Base-by-base conservation (phyloP, 1,284 basidiomycete species). In the Ustilago hordei region DNA sequence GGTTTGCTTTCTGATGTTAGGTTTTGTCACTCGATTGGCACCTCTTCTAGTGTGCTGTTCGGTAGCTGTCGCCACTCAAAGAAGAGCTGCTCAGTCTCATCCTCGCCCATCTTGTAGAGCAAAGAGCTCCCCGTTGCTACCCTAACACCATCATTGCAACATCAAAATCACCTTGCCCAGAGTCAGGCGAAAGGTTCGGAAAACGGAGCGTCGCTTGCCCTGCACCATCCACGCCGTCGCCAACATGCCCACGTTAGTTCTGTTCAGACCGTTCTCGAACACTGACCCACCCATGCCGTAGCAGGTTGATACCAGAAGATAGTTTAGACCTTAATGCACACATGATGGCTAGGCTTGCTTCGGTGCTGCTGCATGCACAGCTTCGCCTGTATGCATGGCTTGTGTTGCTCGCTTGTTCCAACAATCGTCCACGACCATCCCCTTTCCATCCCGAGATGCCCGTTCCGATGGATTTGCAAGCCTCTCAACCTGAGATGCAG, bases 321-420 rank as follows among this genome's bases (percentile, higher is more conserved):
- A 28, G 23, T 28, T 28, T 28, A 28, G 3, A 28, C 23, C 23
- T 28, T 28, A 28, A 28, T 28, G 23, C 23, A 28, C 23, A 28
- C 23, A 28, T 0, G 23, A 28, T 28, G 23, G 23, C 23, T 34
- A 8, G 19, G 31, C 8, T 23, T 38, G 3, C 3, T 45, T 39
- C 43, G 50, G 13, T 47, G 34, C 36, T 47, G 41, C 36, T 55
- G 60, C 60, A 62, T 55, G 39, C 41, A 48, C 34, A 23, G 13
- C 7, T 41, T 62, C 60, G 53, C 41, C 36, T 62, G 47, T n/a
- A 62, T 62, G 52, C 34, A 32, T 55, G 60, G 52, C 52, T 55
- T 34, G 38, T 45, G n/a, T 19, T 45, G 43, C 43, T 45, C 19
- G 43, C 28, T 50, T 28, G 3, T 50, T 48, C 23, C n/a, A 48